Evolutionary conservation across 768 basidiomycete genomes (phyloP), one percentile per base, ranked within the genome.

Genomic region (Termitomyces sp.): DNA sequence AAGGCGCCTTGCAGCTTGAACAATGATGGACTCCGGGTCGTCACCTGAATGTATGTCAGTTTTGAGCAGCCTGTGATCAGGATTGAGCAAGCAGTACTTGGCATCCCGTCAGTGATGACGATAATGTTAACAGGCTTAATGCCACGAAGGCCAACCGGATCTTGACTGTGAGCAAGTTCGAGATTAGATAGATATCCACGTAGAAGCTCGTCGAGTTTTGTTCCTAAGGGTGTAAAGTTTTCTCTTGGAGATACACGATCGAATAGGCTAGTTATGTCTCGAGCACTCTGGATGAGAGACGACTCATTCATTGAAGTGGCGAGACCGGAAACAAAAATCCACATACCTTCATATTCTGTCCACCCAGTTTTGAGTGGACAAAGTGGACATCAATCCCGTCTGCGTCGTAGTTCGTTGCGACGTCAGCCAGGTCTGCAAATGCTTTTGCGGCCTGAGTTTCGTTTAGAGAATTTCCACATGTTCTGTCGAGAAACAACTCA

Each of bases 321-420:
- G 52, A 52, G 36, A 24, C 32, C 13, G 55, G 18, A 38, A n/a
- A 32, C 13, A 15, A n/a, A 49, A 32, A 28, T 33, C 40, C 6
- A 49, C 68, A 52, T 60, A 75, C 84, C 73, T 75, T 79, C 59
- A 85, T 51, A 60, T 78, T 75, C 11, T 57, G 50, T 0, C 76
- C 76, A 38, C 66, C 65, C 56, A 58, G 65, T 35, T 58, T 45
- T 55, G 76, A 68, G 62, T 88, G 88, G 57, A 89, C 66, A 72
- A 89, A 89, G 64, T 83, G 71, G 4, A 89, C 75, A 60, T 89
- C 87, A 44, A 89, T 80, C 2, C 88, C 88, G 59, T 87, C 80
- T 7, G 63, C 67, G 62, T 86, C 86, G 56, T 88, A 87, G 44
- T 69, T 61, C 1, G 77, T 70, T 0, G 85, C 85, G 7, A 73